Evolutionary conservation across 441 rosid species (phyloP).

Genomic region (Populus trichocarpa): DNA sequence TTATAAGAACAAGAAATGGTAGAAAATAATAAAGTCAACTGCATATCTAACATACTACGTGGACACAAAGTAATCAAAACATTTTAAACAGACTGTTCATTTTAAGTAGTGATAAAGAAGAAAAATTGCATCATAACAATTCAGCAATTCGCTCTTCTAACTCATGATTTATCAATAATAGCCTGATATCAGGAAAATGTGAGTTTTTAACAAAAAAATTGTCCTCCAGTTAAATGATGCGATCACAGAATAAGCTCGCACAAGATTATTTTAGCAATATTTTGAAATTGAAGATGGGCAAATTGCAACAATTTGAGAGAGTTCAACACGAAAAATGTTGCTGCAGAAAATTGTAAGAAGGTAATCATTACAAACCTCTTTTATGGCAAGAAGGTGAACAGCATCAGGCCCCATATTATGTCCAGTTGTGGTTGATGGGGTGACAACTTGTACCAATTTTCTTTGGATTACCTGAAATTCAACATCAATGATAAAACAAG

Average conservation of each 20-base stretch:
- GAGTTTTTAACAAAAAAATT: background rate
- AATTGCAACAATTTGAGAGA: background rate
- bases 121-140: background rate
- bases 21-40: background rate
- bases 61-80: background rate
- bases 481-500: constrained; percentile 19
- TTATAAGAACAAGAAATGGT: background rate
- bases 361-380: constrained; percentile 50
- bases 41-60: background rate
- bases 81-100: background rate
- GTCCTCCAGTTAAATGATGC: background rate
- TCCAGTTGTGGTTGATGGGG: constrained; percentile 74
- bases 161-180: background rate
- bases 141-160: background rate
- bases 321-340: background rate
- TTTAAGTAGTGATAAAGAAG: background rate
- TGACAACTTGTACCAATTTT: constrained; percentile 72
- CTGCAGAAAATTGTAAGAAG: background rate
- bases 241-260: background rate
- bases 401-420: constrained; percentile 87
- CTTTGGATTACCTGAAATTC: constrained; percentile 67
- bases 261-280: background rate
- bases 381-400: constrained; percentile 91
- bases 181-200: background rate
- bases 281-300: constrained; percentile 1